Evolutionary conservation across 2,329 filamentous ascomycete species (phyloP).

Genomic region (Didymella pomorum): DNA sequence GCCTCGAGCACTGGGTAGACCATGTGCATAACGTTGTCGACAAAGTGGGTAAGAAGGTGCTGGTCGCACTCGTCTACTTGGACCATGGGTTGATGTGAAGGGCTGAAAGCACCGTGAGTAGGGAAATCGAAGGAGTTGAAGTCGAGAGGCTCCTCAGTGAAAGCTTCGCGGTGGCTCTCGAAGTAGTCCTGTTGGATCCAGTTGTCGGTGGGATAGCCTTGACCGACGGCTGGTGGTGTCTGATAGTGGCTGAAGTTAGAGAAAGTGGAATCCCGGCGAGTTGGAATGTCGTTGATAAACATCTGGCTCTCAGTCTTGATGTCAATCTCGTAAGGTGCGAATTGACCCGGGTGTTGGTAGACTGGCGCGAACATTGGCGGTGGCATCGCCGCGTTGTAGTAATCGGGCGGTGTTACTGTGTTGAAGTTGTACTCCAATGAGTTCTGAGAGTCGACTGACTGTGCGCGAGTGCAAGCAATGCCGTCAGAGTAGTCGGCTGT

Average conservation of each 20-base stretch:
- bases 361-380: constrained; percentile 54
- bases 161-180: constrained; percentile 72
- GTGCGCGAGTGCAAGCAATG: constrained; percentile 72
- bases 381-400: constrained; percentile 69
- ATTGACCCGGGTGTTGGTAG: constrained; percentile 64
- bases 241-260: constrained; percentile 94
- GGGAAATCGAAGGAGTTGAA: constrained; percentile 85
- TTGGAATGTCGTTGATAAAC: constrained; percentile 89
- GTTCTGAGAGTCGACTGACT: constrained; percentile 82
- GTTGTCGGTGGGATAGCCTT: constrained; percentile 70
- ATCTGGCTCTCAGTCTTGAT: constrained; percentile 95
- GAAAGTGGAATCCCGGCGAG: constrained; percentile 83
- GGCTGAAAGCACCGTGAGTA: constrained; percentile 68
- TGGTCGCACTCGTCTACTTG: constrained; percentile 89
- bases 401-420: constrained; percentile 62
- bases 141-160: constrained; percentile 65
- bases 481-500: constrained; percentile 82
- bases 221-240: constrained; percentile 75
- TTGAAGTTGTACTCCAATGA: constrained; percentile 72
- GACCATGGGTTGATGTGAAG: constrained; percentile 73
- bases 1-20: constrained; percentile 93
- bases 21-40: constrained; percentile 83
- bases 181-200: constrained; percentile 78
- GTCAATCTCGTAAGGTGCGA: constrained; percentile 88
- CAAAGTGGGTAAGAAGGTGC: constrained; percentile 86